Base-by-base conservation (phyloP, 441 rosid genomes). In the Rhodomyrtus psidioides region DNA sequence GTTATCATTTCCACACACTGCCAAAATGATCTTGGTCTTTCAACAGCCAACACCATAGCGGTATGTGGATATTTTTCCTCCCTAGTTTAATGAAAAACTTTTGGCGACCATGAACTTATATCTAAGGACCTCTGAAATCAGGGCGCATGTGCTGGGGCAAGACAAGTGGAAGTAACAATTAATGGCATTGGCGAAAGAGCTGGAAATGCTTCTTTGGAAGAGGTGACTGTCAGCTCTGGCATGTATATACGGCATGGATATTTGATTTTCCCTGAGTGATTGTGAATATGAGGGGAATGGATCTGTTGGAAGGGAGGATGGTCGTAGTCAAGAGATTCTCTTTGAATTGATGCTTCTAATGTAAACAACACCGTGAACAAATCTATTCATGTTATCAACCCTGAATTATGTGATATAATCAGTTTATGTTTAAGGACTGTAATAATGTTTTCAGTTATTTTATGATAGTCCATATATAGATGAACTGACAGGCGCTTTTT, bases 131-230 rank as follows among this genome's bases (percentile, higher is more conserved):
- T 86, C 56, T 86, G 83, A 85, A 82, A 91, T 86, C 90, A 97
- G 99, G 98, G 98, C 55, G 98, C 97, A 54, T 88, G 51, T 90
- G 94, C 96, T 9, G 99, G 99, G 55, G 98, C 98, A 9, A 96
- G 99, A 87, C 99, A 97, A 87, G 65, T 97, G 81, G 98, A 97
- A 89, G 98, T 96, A 83, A 97, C 99, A 2, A 91, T 97, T 74
- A 96, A 97, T 87, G 99, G 98, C 88, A 97, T 97, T 84, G 99
- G 99, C 39, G 99, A 97, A 86, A 94, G 99, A 89, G 99, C 99
- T 87, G 99, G 98, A 88, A 97, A 97, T 90, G 99, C 99, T 89
- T 95, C 99, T 53, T 56, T 96, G 84, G 99, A 97, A 93, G 99
- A 97, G 98, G 99, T 95, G 59, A 83, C 84, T 57, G 3, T 83